phyloP scores from a whole-genome alignment of 225 moss, liverwort and hornwort species.

The Rhytidiadelphus loreus region DNA sequence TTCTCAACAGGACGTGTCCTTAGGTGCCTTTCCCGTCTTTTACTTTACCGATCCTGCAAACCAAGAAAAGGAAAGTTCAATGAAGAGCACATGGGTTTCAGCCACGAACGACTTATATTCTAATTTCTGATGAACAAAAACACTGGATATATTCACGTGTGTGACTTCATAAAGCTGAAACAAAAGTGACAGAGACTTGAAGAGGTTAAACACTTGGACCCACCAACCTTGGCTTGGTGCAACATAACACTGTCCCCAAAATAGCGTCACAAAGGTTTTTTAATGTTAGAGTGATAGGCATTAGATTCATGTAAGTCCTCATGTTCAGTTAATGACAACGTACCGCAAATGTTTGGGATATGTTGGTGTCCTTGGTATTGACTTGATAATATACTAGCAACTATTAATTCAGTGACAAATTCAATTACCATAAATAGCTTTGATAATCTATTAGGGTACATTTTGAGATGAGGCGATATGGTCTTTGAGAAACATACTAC shows the following conservation, averaged over 20 bases:
- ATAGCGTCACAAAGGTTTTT: not conserved
- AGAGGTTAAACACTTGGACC: not conserved
- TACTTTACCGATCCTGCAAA: slow-evolving; percentile 35
- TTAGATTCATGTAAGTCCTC: not conserved
- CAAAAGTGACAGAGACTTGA: not conserved
- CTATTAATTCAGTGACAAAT: not conserved
- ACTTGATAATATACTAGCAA: not conserved
- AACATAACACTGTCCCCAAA: not conserved
- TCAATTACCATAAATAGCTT: not conserved
- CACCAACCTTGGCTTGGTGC: not conserved
- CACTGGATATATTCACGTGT: not conserved
- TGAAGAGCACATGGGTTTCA: not conserved
- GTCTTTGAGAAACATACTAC: not conserved
- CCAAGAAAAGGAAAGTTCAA: not conserved
- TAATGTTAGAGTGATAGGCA: not conserved
- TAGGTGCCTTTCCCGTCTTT: slow-evolving; percentile 36
- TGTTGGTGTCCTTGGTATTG: not conserved
- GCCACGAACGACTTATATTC: not conserved
- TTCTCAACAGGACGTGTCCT: not conserved
- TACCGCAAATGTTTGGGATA: not conserved
- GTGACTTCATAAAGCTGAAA: not conserved
- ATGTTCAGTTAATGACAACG: not conserved
- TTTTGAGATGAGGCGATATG: not conserved
- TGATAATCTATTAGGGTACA: too few species aligned
- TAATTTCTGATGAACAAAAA: not conserved